Base-by-base conservation (phyloP, 2,329 filamentous ascomycete genomes). In the Aaosphaeria pasadenensis region DNA sequence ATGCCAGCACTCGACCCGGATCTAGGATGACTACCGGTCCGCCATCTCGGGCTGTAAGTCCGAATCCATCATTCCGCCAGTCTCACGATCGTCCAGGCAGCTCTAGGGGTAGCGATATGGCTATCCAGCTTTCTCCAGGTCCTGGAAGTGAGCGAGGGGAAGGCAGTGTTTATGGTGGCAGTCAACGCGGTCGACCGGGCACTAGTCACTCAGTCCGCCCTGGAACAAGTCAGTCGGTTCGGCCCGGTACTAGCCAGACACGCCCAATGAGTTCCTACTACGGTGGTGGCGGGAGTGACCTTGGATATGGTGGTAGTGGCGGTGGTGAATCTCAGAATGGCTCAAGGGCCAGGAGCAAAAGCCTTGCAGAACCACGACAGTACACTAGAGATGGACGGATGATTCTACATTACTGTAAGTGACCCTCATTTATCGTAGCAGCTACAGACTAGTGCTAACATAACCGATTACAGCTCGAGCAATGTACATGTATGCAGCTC, bases 401-500 rank as follows among this genome's bases (percentile, higher is more conserved):
- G 33, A 92, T 97, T 65, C 69, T 97, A 65, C 90, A 96, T 73
- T 96, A 92, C 74, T 90, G 94, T 97, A 81, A 85, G 91, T 81
- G 4, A 17, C 39, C 13, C n/a, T 45, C 45, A 43, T 43, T 17
- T n/a, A 30, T 31, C 30, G 5, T 32, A 17, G 41, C 28, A 13
- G 17, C 17, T 24, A 24, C 17, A 24, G 17, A 24, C 33, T 48
- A 7, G 45, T 39, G 11, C 53, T 36, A 43, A 24, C 17, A 24
- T 47, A 48, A 45, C n/a, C 13, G 3, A 9, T 31, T 11, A 48
- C 60, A 97, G 94, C 94, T 46, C 88, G 92, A 39, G 92, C 94
- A 29, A 80, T 96, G 76, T 99, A 97, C 71, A 85, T 89, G 76
- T 99, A 99, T 70, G 85, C 88, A 64, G 91, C 94, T 2, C 92